Evolutionary conservation across 2,329 filamentous ascomycete species (phyloP).

Genomic region (Setomelanomma holmii): DNA sequence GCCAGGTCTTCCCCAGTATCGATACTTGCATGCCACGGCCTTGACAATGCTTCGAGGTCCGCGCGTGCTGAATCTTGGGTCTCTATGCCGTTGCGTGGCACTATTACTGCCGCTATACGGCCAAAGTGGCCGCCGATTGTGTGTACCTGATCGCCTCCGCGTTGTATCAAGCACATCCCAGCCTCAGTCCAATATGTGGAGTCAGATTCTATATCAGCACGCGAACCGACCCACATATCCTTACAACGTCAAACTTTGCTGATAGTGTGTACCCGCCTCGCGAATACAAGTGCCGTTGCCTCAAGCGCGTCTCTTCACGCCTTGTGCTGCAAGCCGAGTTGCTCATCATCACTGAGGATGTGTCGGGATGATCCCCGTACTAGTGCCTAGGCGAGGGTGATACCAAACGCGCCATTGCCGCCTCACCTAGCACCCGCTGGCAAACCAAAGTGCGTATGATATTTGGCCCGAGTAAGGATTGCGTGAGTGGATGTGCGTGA

Average conservation of each 20-base stretch:
- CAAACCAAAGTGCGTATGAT: conserved; percentile 14
- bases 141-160: background rate
- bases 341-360: conserved; percentile 6
- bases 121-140: background rate
- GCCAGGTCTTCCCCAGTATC: background rate
- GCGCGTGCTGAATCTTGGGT: background rate
- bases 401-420: conserved; percentile 13
- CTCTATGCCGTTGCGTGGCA: background rate
- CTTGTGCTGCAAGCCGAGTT: conserved; percentile 10
- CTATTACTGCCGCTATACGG: background rate
- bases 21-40: background rate
- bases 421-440: conserved; percentile 20
- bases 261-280: background rate
- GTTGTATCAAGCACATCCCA: background rate
- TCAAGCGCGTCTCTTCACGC: background rate
- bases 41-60: background rate
- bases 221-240: background rate
- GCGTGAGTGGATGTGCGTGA: background rate
- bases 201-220: background rate
- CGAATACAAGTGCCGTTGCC: too few species aligned
- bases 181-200: background rate
- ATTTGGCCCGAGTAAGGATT: background rate
- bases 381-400: conserved; percentile 10
- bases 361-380: conserved; percentile 16
- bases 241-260: background rate